These are phyloP conservation scores for Gryganskiella cystojenkinii DNA, from an alignment of 192 early-diverging fungal genomes.

Conservation along the genomic window DNA sequence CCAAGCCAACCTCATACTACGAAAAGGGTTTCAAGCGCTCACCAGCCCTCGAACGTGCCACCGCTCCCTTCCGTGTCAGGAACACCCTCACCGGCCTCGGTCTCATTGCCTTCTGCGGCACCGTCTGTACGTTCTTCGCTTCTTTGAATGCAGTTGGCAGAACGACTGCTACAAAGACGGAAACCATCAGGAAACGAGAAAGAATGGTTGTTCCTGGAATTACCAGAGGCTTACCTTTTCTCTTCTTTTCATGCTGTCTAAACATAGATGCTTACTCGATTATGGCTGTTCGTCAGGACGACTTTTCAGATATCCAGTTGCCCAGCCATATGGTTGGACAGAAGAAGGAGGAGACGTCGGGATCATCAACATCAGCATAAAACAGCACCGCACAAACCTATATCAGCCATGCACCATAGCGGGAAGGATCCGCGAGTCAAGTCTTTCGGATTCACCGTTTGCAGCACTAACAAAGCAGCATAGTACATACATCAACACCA, in stretches of 20 bases:
- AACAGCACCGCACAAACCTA: background rate
- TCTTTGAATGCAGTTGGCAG: too few species aligned
- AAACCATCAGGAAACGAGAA: too few species aligned
- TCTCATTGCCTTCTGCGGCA: constrained; percentile 60
- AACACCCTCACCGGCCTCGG: constrained; percentile 61
- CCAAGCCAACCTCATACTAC: constrained; percentile 51
- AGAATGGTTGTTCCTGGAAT: too few species aligned
- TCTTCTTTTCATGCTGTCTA: background rate
- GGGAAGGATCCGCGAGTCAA: too few species aligned
- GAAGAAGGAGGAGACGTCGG: constrained; percentile 14
- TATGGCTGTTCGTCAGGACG: constrained; percentile 78
- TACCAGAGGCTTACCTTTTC: too few species aligned
- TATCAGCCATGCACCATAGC: background rate
- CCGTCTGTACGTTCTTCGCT: constrained; percentile 58
- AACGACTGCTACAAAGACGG: too few species aligned
- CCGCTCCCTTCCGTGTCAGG: constrained; percentile 59
- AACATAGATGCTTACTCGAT: constrained; percentile 77
- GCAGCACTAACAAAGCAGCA: too few species aligned
- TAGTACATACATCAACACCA: too few species aligned
- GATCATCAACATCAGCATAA: constrained; percentile 8
- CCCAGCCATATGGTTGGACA: constrained; percentile 55
- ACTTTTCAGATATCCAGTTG: constrained; percentile 79
- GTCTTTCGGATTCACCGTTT: too few species aligned
- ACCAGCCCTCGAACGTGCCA: constrained; percentile 66
- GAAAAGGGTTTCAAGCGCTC: constrained; percentile 58